Percentiles rank a stretch among this genome's conserved stretches.
These are phyloP conservation scores for Fusarium musae DNA, from an alignment of 2,329 filamentous ascomycete species.

Conservation along the genomic window DNA sequence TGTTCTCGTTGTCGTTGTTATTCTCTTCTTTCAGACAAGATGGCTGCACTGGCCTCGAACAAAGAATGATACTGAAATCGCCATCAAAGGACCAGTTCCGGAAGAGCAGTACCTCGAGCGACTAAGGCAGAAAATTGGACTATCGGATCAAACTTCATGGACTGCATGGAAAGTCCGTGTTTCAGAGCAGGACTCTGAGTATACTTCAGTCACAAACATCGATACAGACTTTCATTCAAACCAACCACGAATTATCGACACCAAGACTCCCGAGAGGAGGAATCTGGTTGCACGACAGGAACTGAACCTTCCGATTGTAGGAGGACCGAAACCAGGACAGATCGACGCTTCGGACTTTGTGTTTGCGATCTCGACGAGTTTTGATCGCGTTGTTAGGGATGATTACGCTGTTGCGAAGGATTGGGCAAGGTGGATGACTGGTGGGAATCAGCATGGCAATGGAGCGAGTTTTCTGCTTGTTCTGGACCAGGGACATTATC, in stretches of 20 bases:
- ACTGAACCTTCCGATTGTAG: constrained; percentile 49
- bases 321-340: constrained; percentile 46
- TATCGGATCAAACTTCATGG: constrained; percentile 50
- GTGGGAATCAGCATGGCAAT: constrained; percentile 53
- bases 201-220: constrained; percentile 46
- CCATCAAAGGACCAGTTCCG: constrained; percentile 34
- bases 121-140: constrained; percentile 41
- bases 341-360: constrained; percentile 55
- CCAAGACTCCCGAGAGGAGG: constrained; percentile 38
- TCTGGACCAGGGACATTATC: constrained; percentile 52
- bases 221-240: constrained; percentile 48
- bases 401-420: constrained; percentile 54
- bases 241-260: constrained; percentile 43
- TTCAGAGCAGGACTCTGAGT: constrained; percentile 43
- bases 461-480: constrained; percentile 56
- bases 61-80: constrained; percentile 14
- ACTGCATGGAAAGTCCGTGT: constrained; percentile 49
- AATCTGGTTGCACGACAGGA: constrained; percentile 45
- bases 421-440: constrained; percentile 60
- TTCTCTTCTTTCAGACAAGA: constrained; percentile 41
- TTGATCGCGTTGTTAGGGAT: constrained; percentile 51
- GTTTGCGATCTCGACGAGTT: constrained; percentile 58
- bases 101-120: constrained; percentile 50
- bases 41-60: constrained; percentile 20
- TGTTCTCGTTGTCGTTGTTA: constrained; percentile 40